Base-by-base conservation (phyloP, 495 filamentous ascomycete species). In the Penicillium maclennaniae region DNA sequence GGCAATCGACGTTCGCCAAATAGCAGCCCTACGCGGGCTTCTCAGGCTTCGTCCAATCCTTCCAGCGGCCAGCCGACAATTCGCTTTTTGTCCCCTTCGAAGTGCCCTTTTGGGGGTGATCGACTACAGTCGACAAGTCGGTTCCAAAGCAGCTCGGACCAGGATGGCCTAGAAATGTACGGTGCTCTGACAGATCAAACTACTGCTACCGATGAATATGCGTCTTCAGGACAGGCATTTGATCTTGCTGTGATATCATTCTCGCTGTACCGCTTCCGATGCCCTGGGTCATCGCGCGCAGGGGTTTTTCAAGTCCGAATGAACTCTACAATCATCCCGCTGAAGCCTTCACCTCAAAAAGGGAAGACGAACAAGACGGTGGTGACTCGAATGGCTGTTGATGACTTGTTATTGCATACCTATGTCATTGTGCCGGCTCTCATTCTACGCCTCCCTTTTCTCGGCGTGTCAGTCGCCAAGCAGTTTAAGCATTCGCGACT, bases 391-490 rank as follows among this genome's bases (percentile, higher is more conserved):
- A 20, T 38, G n/a, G 16, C 38, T 5, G 15, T 51, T 15, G 45
- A 61, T 12, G 44, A 59, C 19, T 36, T 65, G 44, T 21, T 61
- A 1, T 39, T 64, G 1, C 55, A 59, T 23, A 38, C 42, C 19
- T 47, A 44, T 20, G 20, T 67, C 27, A 49, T 61, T 46, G 9
- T 64, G 6, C 61, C 61, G 5, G 49, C 42, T 19, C 27, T 52
- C 6, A 10, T 58, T 31, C 37, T 61, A 12, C 53, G 41, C 14
- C 20, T 59, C 3, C 48, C 51, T 21, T 6, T 54, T 4, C 21
- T 36, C 19, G 19, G 52, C 1, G 10, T 57, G 1, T 54, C 49
- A 6, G 8, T 36, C 26, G 25, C 48, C 7, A 39, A 54, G 14
- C 53, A 49, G 23, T 14, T 55, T 6, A 38, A 34, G 10, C 39